Percentiles rank a stretch among this genome's conserved stretches.
Evolutionary conservation across 169 alveolate genomes (phyloP).

Genomic region (Nephromyces sp.): DNA sequence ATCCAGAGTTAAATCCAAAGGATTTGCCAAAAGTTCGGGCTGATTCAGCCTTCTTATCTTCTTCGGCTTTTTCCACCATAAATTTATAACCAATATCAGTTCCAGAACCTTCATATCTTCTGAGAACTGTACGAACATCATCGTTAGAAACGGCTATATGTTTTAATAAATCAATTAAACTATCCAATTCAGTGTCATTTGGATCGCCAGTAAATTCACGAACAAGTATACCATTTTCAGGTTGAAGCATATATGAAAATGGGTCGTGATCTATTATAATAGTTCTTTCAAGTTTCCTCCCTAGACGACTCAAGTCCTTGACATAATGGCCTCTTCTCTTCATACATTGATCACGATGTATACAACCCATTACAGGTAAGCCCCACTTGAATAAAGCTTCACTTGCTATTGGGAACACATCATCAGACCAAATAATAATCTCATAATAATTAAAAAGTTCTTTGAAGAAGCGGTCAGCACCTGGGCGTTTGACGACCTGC

Average conservation of each 20-base stretch:
- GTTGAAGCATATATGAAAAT: constrained; percentile 37
- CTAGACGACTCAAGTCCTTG: constrained; percentile 54
- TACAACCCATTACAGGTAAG: constrained; percentile 74
- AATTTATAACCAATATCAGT: constrained; percentile 28
- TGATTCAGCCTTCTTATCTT: constrained; percentile 21
- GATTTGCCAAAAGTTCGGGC: constrained; percentile 19
- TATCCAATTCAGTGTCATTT: constrained; percentile 59
- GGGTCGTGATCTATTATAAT: constrained; percentile 68
- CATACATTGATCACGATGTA: constrained; percentile 69
- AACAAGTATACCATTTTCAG: constrained; percentile 61
- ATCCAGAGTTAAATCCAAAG: too few species aligned
- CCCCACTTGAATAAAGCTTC: constrained; percentile 77
- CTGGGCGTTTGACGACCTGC: constrained; percentile 82
- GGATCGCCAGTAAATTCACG: constrained; percentile 67
- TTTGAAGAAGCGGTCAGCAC: constrained; percentile 73
- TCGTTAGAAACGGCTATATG: constrained; percentile 19
- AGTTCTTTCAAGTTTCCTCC: constrained; percentile 67
- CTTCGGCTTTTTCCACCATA: constrained; percentile 10
- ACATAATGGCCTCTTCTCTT: constrained; percentile 45
- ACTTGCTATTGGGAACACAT: constrained; percentile 67
- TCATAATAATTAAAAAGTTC: constrained; percentile 77
- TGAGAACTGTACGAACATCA: constrained; percentile 20
- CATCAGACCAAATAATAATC: constrained; percentile 86
- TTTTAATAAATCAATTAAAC: constrained; percentile 58
- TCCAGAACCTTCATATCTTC: constrained; percentile 27